Percentiles rank a stretch among this genome's conserved stretches.
phyloP scores from a whole-genome alignment of 257 asterid species.

The Solanum rostratum region DNA sequence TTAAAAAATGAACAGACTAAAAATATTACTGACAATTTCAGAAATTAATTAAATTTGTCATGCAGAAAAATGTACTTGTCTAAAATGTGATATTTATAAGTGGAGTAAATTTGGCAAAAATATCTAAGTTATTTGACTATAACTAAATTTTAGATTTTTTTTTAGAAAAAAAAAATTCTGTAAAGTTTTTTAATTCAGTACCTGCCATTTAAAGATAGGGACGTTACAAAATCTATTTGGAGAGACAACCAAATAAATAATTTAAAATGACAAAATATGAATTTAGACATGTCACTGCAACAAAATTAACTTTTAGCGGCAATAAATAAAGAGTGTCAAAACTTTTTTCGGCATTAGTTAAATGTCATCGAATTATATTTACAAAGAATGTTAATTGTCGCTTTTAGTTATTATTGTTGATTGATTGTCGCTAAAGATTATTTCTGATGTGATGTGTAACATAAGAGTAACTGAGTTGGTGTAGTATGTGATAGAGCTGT shows the following conservation, averaged over 20 bases:
- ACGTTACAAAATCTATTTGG: neutral
- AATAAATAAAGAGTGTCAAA: too few relatives aligned
- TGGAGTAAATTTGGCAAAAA: neutral
- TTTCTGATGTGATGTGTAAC: too few relatives aligned
- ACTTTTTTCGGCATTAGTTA: too few relatives aligned
- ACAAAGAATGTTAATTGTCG: too few relatives aligned
- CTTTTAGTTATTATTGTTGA: too few relatives aligned
- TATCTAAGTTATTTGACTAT: neutral
- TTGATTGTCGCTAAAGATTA: too few relatives aligned
- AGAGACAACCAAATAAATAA: neutral
- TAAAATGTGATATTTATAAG: neutral
- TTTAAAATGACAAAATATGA: neutral
- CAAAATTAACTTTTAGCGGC: too few relatives aligned
- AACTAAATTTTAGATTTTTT: neutral
- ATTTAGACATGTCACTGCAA: neutral
- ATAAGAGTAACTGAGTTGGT: too few relatives aligned
- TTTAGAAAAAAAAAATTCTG: neutral
- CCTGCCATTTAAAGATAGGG: neutral
- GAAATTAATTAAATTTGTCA: neutral
- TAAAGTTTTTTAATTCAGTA: neutral
- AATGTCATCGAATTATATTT: too few relatives aligned
- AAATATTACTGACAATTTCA: neutral
- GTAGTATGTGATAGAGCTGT: too few relatives aligned
- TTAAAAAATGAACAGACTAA: neutral
- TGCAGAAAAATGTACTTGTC: neutral